Evolutionary conservation across 2,329 filamentous ascomycete genomes (phyloP), one percentile per base, ranked within the genome.

Genomic region (Fusarium nematophilum): DNA sequence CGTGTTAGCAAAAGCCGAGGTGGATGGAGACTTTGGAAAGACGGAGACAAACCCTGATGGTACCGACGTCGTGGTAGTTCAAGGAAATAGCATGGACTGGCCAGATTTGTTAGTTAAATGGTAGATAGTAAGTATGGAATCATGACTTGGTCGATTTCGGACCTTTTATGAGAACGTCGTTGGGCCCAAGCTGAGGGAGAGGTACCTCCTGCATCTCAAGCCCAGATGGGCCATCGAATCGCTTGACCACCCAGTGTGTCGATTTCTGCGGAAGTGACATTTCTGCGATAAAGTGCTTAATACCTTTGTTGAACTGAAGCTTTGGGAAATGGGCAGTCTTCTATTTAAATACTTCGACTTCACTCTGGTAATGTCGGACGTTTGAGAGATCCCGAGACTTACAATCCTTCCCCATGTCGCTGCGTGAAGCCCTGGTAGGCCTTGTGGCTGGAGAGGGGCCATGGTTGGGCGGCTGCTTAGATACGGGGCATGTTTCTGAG

Each of bases 21-120:
- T 21, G 8, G 15, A 36, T 36, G 6, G 33, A 36, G 10, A 21
- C 9, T 6, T 23, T 37, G 34, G 37, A 23, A 29, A 53, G 40
- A n/a, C 4, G 48, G 48, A 23, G 52, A 60, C 10, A 26, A 6
- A 13, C 53, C 53, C 48, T 53, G 25, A 6, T 13, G 3, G 50
- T 37, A 7, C 23, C n/a, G 8, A 58, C 15, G 27, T 58, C 55
- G 15, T 45, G 50, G 34, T 38, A 58, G 44, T 57, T 57, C 9
- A 57, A 37, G 6, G 54, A 57, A 44, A 45, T 44, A 17, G 48
- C 54, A 30, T 53, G 43, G 33, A 53, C 40, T 57, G 13, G 5
- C 1, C 17, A 13, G 17, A 23, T 37, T 7, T 5, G 9, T 37
- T 6, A 37, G 34, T 13, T 9, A 18, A 23, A n/a, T n/a, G n/a